phyloP scores from a whole-genome alignment of 257 asterid species.

The Capsicum pubescens region DNA sequence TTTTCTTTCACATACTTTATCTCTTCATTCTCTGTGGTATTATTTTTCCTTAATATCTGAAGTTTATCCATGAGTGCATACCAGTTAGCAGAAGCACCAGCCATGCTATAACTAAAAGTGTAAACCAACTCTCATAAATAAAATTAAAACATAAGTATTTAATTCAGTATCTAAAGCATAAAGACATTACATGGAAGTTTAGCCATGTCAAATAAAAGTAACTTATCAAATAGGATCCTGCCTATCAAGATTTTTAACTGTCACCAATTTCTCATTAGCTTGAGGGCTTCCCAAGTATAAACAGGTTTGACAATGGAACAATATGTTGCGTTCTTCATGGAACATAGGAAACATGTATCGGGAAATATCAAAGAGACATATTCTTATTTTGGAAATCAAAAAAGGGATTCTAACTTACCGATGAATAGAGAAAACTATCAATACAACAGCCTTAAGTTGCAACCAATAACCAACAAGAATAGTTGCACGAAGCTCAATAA shows the following conservation, averaged over 20 bases:
- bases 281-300: not conserved
- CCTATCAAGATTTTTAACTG: not conserved
- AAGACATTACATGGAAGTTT: not conserved
- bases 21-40: constrained; percentile 45
- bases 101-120: constrained; percentile 56
- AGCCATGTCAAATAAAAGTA: not conserved
- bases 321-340: not conserved
- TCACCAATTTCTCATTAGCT: not conserved
- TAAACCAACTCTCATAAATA: not conserved
- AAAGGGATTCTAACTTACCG: not conserved
- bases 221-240: not conserved
- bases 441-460: too few species aligned
- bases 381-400: not conserved
- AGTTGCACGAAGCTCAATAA: too few species aligned
- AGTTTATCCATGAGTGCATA: constrained; percentile 71
- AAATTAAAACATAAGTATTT: too few species aligned
- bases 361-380: constrained; percentile 5
- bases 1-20: constrained; percentile 36
- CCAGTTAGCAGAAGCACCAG: constrained; percentile 81
- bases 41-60: constrained; percentile 53
- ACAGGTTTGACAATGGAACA: not conserved
- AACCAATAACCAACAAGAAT: too few species aligned
- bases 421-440: too few species aligned
- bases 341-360: not conserved
- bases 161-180: too few species aligned